Evolutionary conservation across 2,329 filamentous ascomycete species (phyloP).

Genomic region (Pseudogymnoascus sp.): DNA sequence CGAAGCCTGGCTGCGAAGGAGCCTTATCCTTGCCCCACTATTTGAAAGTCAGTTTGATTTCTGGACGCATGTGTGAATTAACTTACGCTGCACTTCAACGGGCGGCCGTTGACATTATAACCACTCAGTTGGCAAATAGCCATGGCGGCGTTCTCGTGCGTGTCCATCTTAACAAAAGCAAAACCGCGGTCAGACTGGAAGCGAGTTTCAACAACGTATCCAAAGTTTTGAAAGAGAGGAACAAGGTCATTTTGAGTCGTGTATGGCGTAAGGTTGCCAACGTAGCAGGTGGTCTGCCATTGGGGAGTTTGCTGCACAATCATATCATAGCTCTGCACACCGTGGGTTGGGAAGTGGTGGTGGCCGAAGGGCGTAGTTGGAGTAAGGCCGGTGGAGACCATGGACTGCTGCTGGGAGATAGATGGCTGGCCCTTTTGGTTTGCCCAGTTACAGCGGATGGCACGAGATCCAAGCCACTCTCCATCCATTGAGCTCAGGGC

Average conservation of each 20-base stretch:
- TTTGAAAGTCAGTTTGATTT: conserved; percentile 28
- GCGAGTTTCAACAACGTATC: conserved; percentile 91
- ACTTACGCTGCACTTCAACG: conserved; percentile 97
- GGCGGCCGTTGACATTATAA: conserved; percentile 95
- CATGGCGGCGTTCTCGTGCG: conserved; percentile 95
- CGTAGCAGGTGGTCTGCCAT: conserved; percentile 98
- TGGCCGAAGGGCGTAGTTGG: conserved; percentile 94
- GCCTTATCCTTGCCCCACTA: conserved; percentile 99
- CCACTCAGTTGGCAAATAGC: conserved; percentile 96
- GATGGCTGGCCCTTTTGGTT: conserved; percentile 99
- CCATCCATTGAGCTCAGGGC: conserved; percentile 96
- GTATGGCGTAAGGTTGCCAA: conserved; percentile 95
- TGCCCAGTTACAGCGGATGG: conserved; percentile 99
- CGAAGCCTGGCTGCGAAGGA: conserved; percentile 73
- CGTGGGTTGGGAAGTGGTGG: conserved; percentile 96
- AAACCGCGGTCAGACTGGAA: conserved; percentile 98
- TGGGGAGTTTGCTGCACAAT: conserved; percentile 88
- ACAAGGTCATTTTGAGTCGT: conserved; percentile 94
- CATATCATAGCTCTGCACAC: conserved; percentile 96
- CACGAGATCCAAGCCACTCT: conserved; percentile 95
- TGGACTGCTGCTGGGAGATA: conserved; percentile 93
- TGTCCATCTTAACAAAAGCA: conserved; percentile 99
- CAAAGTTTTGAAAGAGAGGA: conserved; percentile 98
- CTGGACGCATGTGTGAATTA: not conserved
- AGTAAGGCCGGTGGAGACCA: conserved; percentile 97